Evolutionary conservation across 805 yeast species (phyloP), one percentile per base, ranked within the genome.

Genomic region (Saccharomycopsis schoenii): DNA sequence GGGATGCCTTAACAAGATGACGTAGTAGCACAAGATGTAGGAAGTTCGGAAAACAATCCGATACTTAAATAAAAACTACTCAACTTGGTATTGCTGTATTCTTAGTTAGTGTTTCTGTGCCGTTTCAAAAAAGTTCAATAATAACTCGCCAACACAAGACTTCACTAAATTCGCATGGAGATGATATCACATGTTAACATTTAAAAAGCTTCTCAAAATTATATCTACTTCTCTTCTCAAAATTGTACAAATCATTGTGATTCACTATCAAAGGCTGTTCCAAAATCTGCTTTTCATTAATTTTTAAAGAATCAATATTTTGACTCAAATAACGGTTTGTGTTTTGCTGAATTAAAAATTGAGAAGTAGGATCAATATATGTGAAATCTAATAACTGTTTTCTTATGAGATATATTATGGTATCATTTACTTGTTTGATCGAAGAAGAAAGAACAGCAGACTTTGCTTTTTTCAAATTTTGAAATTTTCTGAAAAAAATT

Each of bases 141-240:
- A n/a, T n/a, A n/a, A n/a, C n/a, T n/a, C n/a, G n/a, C n/a, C n/a
- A n/a, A n/a, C n/a, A n/a, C n/a, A n/a, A n/a, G n/a, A n/a, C n/a
- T n/a, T n/a, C n/a, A n/a, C n/a, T n/a, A n/a, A n/a, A n/a, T n/a
- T n/a, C n/a, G n/a, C n/a, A n/a, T n/a, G n/a, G n/a, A n/a, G n/a
- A n/a, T n/a, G n/a, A n/a, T n/a, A n/a, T n/a, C 6, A 29, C 6
- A 29, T 29, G 10, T 47, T 25, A 47, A 25, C 52, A 47, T 12
- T 47, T 47, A 34, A 47, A 47, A 21, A 47, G 52, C 52, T 47
- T 47, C 21, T 47, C 52, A 47, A 47, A 47, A 47, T 47, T 47
- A n/a, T 47, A 47, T 14, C 52, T 47, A 24, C 52, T 47, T 47
- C 52, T 47, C 52, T 47, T 47, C 21, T 47, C 52, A 15, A 47